These are phyloP conservation scores for Aspergillus ochraceoroseus DNA, from an alignment of 2,329 filamentous ascomycete species.

Conservation along the genomic window DNA sequence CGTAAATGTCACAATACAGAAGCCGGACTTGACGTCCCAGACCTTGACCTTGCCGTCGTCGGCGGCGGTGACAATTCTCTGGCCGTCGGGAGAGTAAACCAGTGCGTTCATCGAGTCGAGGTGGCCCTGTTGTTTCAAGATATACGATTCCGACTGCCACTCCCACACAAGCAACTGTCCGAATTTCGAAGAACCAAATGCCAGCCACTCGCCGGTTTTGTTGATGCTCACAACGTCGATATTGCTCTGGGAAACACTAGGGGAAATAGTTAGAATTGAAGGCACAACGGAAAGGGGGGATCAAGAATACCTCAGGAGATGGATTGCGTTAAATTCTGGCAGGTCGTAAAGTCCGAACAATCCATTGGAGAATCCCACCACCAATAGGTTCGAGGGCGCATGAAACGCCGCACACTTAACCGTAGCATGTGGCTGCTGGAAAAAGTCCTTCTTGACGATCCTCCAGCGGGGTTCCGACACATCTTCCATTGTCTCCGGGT, in stretches of 20 bases:
- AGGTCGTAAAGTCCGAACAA: slow-evolving; percentile 92
- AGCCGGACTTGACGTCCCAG: slow-evolving; percentile 94
- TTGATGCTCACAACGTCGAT: slow-evolving; percentile 95
- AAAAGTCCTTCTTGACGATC: slow-evolving; percentile 86
- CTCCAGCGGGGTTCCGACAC: slow-evolving; percentile 76
- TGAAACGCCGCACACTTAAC: slow-evolving; percentile 91
- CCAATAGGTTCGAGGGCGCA: slow-evolving; percentile 78
- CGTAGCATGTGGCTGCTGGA: slow-evolving; percentile 83
- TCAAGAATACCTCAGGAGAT: slow-evolving; percentile 58
- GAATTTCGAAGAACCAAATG: slow-evolving; percentile 90
- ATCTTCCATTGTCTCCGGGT: slow-evolving; percentile 57
- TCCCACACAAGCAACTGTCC: slow-evolving; percentile 98
- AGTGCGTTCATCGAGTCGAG: slow-evolving; percentile 93
- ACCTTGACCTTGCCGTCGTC: slow-evolving; percentile 99
- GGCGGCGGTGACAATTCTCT: slow-evolving; percentile 84
- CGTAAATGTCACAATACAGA: slow-evolving; percentile 96
- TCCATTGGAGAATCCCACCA: slow-evolving; percentile 92
- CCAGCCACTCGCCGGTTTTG: slow-evolving; percentile 90
- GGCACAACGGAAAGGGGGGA: too few species aligned
- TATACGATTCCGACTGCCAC: slow-evolving; percentile 98
- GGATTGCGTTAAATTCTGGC: slow-evolving; percentile 92
- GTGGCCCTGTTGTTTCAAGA: slow-evolving; percentile 95
- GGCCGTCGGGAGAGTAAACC: slow-evolving; percentile 88
- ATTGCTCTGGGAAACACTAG: slow-evolving; percentile 89
- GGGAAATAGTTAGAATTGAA: slow-evolving; percentile 30